phyloP scores from a whole-genome alignment of 495 filamentous ascomycete genomes.

The Penicillium waksmanii region DNA sequence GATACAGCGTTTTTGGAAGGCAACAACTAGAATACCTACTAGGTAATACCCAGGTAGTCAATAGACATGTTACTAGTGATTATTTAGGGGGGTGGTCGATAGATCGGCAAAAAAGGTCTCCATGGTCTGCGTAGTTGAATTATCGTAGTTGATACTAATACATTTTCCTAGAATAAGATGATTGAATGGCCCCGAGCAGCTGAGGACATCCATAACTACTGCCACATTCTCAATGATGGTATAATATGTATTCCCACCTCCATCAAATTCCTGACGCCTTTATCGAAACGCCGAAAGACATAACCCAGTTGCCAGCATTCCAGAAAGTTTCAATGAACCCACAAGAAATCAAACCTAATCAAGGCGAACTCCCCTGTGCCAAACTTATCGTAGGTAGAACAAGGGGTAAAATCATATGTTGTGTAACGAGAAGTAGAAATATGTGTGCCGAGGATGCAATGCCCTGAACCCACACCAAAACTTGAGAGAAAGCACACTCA shows the following conservation, averaged over 20 bases:
- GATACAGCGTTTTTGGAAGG: no score
- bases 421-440: slow-evolving; percentile 3
- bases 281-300: background rate
- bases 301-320: background rate
- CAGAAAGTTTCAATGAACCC: background rate
- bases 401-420: slow-evolving; percentile 3
- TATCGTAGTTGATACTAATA: slow-evolving; percentile 3
- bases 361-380: background rate
- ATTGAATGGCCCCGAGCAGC: background rate
- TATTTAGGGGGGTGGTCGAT: background rate
- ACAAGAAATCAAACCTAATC: background rate
- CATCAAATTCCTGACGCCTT: background rate
- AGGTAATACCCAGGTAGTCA: no score
- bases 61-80: no score
- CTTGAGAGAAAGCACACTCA: background rate
- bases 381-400: slow-evolving; percentile 2
- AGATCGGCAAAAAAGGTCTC: background rate
- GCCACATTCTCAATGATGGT: background rate
- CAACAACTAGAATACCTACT: no score
- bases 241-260: background rate
- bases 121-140: background rate
- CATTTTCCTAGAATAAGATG: background rate
- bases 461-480: slow-evolving; percentile 3
- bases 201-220: background rate
- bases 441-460: slow-evolving; percentile 1